Base-by-base conservation (phyloP, 2,329 filamentous ascomycete genomes). In the Orbilia ellipsospora region DNA sequence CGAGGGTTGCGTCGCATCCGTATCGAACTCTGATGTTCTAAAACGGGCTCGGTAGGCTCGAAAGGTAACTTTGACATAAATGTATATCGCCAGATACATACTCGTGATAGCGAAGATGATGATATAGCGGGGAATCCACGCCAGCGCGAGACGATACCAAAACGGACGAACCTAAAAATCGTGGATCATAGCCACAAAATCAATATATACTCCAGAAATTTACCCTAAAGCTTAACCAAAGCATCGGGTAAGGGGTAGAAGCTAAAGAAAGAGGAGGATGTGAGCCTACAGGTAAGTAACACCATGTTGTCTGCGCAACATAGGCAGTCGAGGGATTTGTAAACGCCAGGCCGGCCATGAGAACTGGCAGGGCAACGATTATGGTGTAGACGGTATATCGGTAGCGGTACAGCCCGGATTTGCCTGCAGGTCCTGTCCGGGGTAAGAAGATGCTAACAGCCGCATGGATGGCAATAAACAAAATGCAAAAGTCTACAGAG, bases 391-490 rank as follows among this genome's bases (percentile, higher is more conserved):
- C 88, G 23, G 84, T 83, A 18, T 86, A 83, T 2, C 90, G 87
- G 77, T 90, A 90, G 1, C 87, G 88, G 80, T 92, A 92, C 0
- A 94, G 84, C 0, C 91, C 91, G 54, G 88, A 87, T 73, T 87
- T 84, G 1, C 87, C 85, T 40, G 78, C 48, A 20, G 77, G 70
- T 13, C 77, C 77, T 44, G 78, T 79, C 13, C 83, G 82, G 0
- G 88, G 88, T 20, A 86, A 85, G 78, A 93, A 89, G 62, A 94
- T 90, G 81, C 90, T 91, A 10, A 93, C 82, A 1, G 87, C 88
- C 59, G 90, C 90, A 80, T 94, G 92, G 7, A 92, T 80, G 16
- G 91, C 89, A 79, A 94, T 92, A 69, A 92, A 85, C 13, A 93
- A 84, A 15, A 92, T 88, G 8, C 90, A 87, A 66, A 90, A 85